Conservation (phyloP, 2,329 filamentous ascomycete species). For the Sclerotinia sclerotiorum region DNA sequence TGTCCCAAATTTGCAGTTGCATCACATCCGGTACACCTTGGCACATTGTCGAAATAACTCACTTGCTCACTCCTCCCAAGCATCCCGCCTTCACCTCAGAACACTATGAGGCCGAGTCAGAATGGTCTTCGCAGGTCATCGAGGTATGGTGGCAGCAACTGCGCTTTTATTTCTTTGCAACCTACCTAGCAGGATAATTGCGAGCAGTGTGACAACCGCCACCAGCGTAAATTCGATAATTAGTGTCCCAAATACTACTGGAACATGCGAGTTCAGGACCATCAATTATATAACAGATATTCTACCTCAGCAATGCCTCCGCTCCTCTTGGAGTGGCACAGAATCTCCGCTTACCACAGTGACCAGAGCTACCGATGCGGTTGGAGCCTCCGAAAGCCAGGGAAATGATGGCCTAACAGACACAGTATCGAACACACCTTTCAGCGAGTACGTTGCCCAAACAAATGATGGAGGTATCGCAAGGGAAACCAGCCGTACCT, state of each 20-base stretch:
- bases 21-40: slow-evolving; percentile 3
- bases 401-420: neutral
- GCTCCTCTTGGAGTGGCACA: slow-evolving; percentile 36
- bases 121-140: slow-evolving; percentile 30
- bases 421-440: slow-evolving; percentile 1
- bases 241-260: slow-evolving; percentile 25
- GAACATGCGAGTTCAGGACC: slow-evolving; percentile 40
- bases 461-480: neutral
- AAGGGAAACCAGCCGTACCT: slow-evolving; percentile 17
- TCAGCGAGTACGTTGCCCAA: slow-evolving; percentile 15
- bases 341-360: slow-evolving; percentile 27
- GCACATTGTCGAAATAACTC: neutral
- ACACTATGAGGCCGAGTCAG: slow-evolving; percentile 25
- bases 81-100: slow-evolving; percentile 11
- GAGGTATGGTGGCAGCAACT: slow-evolving; percentile 29
- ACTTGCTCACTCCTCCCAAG: slow-evolving; percentile 5
- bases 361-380: neutral
- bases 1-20: slow-evolving; percentile 11
- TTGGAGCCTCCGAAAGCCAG: neutral
- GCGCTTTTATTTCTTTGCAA: slow-evolving; percentile 29
- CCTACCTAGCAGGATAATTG: slow-evolving; percentile 25
- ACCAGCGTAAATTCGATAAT: slow-evolving; percentile 17
- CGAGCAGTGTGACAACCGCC: slow-evolving; percentile 30
- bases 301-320: slow-evolving; percentile 40
- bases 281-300: slow-evolving; percentile 43